A percentile compares a stretch with the other conserved stretches of the same genome.
These are phyloP conservation scores for Sporothrix protearum DNA, from an alignment of 2,329 filamentous ascomycete genomes.

Conservation along the genomic window DNA sequence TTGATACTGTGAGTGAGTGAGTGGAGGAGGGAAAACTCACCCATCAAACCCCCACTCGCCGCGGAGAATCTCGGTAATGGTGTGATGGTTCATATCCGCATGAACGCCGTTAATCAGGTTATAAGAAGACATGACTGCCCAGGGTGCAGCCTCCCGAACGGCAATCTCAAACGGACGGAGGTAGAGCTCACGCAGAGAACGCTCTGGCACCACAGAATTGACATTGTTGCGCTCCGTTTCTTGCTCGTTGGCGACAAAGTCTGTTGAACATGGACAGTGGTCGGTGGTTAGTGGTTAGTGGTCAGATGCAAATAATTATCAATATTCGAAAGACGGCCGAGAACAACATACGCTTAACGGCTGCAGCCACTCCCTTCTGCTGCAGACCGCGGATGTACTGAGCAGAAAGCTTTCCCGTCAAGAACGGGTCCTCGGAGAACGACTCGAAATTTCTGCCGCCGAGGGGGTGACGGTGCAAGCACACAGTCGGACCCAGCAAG, in stretches of 20 bases:
- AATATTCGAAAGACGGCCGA: neutral
- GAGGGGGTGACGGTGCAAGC: slow-evolving; percentile 76
- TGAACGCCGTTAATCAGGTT: slow-evolving; percentile 64
- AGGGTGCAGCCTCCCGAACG: slow-evolving; percentile 63
- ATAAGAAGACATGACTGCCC: slow-evolving; percentile 67
- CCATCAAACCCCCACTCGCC: slow-evolving; percentile 62
- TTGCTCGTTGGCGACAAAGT: slow-evolving; percentile 70
- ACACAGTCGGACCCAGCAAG: slow-evolving; percentile 72
- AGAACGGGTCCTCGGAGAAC: slow-evolving; percentile 75
- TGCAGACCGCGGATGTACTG: slow-evolving; percentile 71
- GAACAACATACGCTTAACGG: slow-evolving; percentile 63
- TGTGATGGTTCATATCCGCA: slow-evolving; percentile 54
- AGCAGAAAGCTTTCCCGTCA: slow-evolving; percentile 70
- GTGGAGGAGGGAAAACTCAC: slow-evolving; percentile 35
- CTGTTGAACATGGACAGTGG: slow-evolving; percentile 33
- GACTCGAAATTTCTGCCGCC: slow-evolving; percentile 87
- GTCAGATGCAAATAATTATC: too few relatives aligned
- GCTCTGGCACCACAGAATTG: slow-evolving; percentile 61
- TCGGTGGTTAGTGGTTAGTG: too few relatives aligned
- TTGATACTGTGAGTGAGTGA: neutral
- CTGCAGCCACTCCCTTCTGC: slow-evolving; percentile 68
- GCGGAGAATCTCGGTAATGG: slow-evolving; percentile 55
- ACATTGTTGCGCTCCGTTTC: slow-evolving; percentile 65
- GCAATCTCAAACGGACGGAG: slow-evolving; percentile 73
- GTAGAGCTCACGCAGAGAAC: slow-evolving; percentile 66